Base-by-base conservation (phyloP, 2,329 filamentous ascomycete species). In the Hymenoscyphus fraxineus region DNA sequence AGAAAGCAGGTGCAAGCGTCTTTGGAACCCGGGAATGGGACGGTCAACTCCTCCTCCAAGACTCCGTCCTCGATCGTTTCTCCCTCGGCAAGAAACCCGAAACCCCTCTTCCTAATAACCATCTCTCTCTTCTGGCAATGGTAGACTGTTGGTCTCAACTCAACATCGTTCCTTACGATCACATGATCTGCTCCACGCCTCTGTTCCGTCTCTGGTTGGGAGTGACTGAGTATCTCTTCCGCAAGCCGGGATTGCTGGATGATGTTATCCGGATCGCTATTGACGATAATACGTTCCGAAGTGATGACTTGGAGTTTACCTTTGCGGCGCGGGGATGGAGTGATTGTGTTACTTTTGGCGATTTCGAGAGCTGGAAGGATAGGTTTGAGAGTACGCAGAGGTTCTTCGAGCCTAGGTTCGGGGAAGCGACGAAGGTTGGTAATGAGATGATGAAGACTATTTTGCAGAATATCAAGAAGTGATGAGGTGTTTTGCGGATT, bases 111-210 rank as follows among this genome's bases (percentile, higher is more conserved):
- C 92, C 90, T 61, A 99, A 99, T 79, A 99, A 95, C 76, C 96
- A 99, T 77, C 84, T 99, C 38, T 93, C 89, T 75, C 82, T 99
- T 64, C 83, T 99, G 56, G 95, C 93, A 58, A 99, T 99, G 86
- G 96, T 98, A 55, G 95, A 99, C 80, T 98, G 94, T 79, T 99
- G 95, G 95, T 95, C 91, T 75, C 91, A 92, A 70, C 84, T 98
- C 57, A 90, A 88, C 40, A 99, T 97, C 72, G 90, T 96, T 58
- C 95, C 95, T 0, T 99, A 99, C 77, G 94, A 99, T 78, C 96
- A 99, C 81, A 99, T 99, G 93, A 96, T 99, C 71, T 99, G 95
- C 80, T 97, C 93, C 62, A 99, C 95, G 47, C 95, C 95, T 80
- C 86, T 98, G 58, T 99, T 99, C 81, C 90, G 95, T 60, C 86